Percentiles rank a stretch among this genome's conserved stretches.
Evolutionary conservation across 108 stramenopile genomes (phyloP).

Genomic region (Fragilariopsis cylindrus): DNA sequence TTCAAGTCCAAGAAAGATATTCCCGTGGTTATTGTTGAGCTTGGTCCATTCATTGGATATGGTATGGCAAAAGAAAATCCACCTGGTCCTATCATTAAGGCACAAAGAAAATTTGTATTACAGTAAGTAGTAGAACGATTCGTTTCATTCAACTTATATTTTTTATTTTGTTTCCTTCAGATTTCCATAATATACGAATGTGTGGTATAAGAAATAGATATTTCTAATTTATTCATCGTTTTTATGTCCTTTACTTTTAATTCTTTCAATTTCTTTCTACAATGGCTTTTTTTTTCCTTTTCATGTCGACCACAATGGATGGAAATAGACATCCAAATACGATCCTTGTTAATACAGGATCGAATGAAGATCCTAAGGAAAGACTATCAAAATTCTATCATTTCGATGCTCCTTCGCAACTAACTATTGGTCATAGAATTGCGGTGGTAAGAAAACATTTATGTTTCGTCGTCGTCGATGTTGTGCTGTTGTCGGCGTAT

Average conservation of each 20-base stretch:
- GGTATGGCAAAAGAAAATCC: neutral
- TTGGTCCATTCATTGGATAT: neutral
- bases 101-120: neutral
- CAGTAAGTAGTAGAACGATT: neutral
- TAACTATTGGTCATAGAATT: neutral
- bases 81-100: neutral
- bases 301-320: neutral
- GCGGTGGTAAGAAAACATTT: neutral
- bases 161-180: too few species aligned
- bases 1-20: neutral
- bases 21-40: slow-evolving; percentile 4
- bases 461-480: too few species aligned
- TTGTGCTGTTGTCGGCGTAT: too few species aligned
- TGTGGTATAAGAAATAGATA: too few species aligned
- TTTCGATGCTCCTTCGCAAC: neutral
- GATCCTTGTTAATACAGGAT: slow-evolving; percentile 1
- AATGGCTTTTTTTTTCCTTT: too few species aligned
- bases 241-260: too few species aligned
- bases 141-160: too few species aligned
- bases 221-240: too few species aligned
- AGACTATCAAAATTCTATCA: neutral
- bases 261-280: too few species aligned
- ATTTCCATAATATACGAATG: too few species aligned
- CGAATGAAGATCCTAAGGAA: neutral
- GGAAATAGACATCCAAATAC: neutral